Conservation (phyloP, 1,139 yeast species). For the Debaryomyces nepalensis region DNA sequence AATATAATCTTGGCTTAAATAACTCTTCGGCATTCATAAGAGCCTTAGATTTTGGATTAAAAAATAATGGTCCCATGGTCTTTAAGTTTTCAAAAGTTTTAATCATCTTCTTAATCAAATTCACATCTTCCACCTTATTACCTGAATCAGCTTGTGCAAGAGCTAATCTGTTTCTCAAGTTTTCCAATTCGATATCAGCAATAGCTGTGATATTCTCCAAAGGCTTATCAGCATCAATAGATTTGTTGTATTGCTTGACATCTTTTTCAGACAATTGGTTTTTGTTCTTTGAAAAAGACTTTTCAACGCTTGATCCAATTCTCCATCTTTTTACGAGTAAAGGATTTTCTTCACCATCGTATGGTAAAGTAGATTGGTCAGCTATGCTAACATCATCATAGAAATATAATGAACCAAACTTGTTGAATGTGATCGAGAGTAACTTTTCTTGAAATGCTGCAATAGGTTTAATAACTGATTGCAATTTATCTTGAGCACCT, state of each 20-base stretch:
- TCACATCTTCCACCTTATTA: conserved; percentile 44
- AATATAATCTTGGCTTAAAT: conserved; percentile 71
- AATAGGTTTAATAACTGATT: conserved; percentile 62
- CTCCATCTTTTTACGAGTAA: conserved; percentile 73
- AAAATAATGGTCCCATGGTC: conserved; percentile 56
- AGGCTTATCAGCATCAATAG: conserved; percentile 68
- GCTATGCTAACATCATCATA: conserved; percentile 56
- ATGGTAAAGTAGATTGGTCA: conserved; percentile 54
- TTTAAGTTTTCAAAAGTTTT: conserved; percentile 63
- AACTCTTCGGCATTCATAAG: conserved; percentile 65
- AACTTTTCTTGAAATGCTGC: conserved; percentile 62
- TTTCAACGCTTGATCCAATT: conserved; percentile 88
- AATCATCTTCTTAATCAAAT: conserved; percentile 52
- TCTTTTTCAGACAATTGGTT: conserved; percentile 48
- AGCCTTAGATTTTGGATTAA: conserved; percentile 53
- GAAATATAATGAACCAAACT: conserved; percentile 83
- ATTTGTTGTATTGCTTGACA: conserved; percentile 64
- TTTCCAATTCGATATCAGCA: conserved; percentile 70
- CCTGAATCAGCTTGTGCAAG: conserved; percentile 60
- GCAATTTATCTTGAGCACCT: conserved; percentile 47
- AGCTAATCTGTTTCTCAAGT: conserved; percentile 57
- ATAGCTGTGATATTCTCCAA: conserved; percentile 63
- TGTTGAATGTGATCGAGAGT: conserved; percentile 60
- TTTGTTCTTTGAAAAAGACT: conserved; percentile 73
- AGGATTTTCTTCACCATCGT: conserved; percentile 64